phyloP scores from a whole-genome alignment of 2,329 filamentous ascomycete species.

The Sporothrix brasiliensis region DNA sequence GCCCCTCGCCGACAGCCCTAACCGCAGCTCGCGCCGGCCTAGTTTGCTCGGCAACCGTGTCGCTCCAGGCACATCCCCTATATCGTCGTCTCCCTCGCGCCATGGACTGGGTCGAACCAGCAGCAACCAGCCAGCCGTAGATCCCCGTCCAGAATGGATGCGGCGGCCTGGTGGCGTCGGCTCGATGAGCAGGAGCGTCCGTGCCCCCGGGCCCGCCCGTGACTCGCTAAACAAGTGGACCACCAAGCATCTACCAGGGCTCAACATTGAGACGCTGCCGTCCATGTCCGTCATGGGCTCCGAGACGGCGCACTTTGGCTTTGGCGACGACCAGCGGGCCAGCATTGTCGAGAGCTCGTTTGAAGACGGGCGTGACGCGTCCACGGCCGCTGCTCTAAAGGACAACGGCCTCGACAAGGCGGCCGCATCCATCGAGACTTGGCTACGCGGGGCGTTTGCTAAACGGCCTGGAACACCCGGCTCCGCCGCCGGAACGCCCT shows the following conservation, averaged over 20 bases:
- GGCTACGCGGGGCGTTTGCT: slow-evolving; percentile 80
- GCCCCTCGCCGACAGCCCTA: slow-evolving; percentile 42
- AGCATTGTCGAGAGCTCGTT: slow-evolving; percentile 55
- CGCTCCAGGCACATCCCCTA: slow-evolving; percentile 40
- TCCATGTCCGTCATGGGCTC: slow-evolving; percentile 67
- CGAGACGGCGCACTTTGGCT: slow-evolving; percentile 61
- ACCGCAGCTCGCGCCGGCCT: slow-evolving; percentile 48
- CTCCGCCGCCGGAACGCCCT: slow-evolving; percentile 27
- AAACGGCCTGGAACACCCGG: slow-evolving; percentile 38
- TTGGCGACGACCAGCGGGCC: slow-evolving; percentile 45
- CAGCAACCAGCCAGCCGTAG: slow-evolving; percentile 32
- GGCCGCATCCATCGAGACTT: slow-evolving; percentile 84
- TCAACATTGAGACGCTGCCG: slow-evolving; percentile 70
- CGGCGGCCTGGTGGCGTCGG: slow-evolving; percentile 86
- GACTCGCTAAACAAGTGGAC: slow-evolving; percentile 85
- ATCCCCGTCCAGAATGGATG: slow-evolving; percentile 63
- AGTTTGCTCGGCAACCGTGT: slow-evolving; percentile 48
- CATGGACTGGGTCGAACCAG: slow-evolving; percentile 36
- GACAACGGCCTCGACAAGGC: slow-evolving; percentile 73
- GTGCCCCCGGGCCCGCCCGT: slow-evolving; percentile 76
- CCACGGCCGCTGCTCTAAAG: slow-evolving; percentile 45
- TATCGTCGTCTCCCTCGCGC: slow-evolving; percentile 44
- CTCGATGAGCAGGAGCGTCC: slow-evolving; percentile 71
- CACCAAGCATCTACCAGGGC: slow-evolving; percentile 76
- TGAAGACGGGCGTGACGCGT: slow-evolving; percentile 52